Percentiles rank a stretch among this genome's conserved stretches.
These are phyloP conservation scores for Hypoxylon perforatum DNA, from an alignment of 495 filamentous ascomycete genomes.

Conservation along the genomic window DNA sequence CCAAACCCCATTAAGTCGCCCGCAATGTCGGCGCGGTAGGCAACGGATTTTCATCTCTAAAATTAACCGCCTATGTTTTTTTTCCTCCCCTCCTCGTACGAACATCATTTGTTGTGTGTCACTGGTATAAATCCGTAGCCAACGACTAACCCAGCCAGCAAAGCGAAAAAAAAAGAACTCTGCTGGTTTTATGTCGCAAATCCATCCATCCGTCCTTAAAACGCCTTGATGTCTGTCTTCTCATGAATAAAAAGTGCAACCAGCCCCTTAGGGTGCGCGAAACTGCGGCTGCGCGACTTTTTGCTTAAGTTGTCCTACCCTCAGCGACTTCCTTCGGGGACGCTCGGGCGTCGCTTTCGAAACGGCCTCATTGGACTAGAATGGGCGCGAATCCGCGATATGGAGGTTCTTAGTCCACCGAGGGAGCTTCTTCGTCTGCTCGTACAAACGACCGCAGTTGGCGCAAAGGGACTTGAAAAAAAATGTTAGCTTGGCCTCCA, in stretches of 20 bases:
- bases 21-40: no score
- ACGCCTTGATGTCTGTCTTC: conserved; percentile 19
- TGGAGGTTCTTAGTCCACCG: conserved; percentile 87
- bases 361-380: conserved; percentile 39
- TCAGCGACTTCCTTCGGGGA: not conserved
- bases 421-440: conserved; percentile 85
- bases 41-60: not conserved
- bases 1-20: not conserved
- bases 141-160: conserved; percentile 34
- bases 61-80: conserved; percentile 6
- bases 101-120: conserved; percentile 21
- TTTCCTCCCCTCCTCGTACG: conserved; percentile 6
- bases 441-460: conserved; percentile 91
- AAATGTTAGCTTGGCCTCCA: conserved; percentile 26
- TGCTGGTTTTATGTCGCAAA: conserved; percentile 28
- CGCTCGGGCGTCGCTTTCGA: not conserved
- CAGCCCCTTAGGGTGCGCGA: not conserved
- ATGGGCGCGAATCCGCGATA: conserved; percentile 49
- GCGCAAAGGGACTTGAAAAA: conserved; percentile 81
- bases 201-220: conserved; percentile 8
- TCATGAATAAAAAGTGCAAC: conserved; percentile 10
- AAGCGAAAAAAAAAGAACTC: conserved; percentile 15
- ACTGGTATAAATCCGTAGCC: conserved; percentile 40
- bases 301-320: not conserved
- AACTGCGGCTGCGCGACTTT: conserved; percentile 1